Conservation (phyloP, 116 monocot species). For the Dioscorea cayenensis region DNA sequence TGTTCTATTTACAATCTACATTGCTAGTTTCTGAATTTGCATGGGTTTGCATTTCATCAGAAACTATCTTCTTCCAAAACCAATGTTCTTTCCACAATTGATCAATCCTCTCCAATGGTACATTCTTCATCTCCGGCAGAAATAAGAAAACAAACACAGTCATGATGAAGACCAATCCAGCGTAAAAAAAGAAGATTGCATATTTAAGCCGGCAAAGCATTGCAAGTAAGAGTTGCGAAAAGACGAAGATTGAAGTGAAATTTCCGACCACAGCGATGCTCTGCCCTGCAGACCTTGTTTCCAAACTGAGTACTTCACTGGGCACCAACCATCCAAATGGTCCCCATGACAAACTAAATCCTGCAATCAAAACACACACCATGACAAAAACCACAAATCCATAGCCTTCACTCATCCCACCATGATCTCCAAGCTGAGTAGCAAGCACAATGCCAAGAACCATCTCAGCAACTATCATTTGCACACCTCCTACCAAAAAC, state of each 20-base stretch:
- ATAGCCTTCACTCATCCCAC: conserved; percentile 1
- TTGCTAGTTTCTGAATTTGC: too few species aligned
- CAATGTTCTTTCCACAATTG: conserved; percentile 24
- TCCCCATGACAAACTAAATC: conserved; percentile 26
- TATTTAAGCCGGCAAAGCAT: conserved; percentile 14
- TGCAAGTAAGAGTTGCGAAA: conserved; percentile 9
- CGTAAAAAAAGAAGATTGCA: conserved; percentile 18
- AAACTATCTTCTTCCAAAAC: conserved; percentile 23
- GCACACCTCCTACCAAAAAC: conserved; percentile 9
- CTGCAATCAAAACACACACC: conserved; percentile 5
- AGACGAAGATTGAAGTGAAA: conserved; percentile 7
- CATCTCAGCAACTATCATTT: conserved; percentile 10
- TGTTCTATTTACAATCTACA: too few species aligned
- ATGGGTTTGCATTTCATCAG: too few species aligned
- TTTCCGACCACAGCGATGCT: conserved; percentile 13
- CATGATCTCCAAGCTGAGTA: conserved; percentile 11
- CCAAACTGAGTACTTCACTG: conserved; percentile 20
- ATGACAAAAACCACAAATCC: conserved; percentile 9
- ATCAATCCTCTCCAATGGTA: conserved; percentile 17
- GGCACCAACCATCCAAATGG: conserved; percentile 23
- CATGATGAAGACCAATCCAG: conserved; percentile 7
- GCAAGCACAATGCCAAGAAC: conserved; percentile 1
- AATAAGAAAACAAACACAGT: conserved; percentile 14
- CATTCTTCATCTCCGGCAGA: conserved; percentile 22
- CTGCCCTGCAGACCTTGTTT: conserved; percentile 19